phyloP scores from a whole-genome alignment of 2,329 filamentous ascomycete species.

The Xylaria digitata region DNA sequence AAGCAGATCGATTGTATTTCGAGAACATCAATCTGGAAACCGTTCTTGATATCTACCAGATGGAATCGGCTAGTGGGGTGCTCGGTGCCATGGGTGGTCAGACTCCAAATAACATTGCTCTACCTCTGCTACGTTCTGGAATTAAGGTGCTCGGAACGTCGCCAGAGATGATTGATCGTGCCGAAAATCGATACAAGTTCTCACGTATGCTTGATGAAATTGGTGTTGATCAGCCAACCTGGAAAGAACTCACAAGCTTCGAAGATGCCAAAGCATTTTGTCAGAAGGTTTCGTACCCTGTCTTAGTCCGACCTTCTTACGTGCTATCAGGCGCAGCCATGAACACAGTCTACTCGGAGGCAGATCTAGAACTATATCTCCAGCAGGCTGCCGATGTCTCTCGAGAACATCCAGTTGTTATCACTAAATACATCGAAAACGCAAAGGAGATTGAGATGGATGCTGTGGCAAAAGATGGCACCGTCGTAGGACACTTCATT shows the following conservation, averaged over 20 bases:
- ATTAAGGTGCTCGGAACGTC: slow-evolving; percentile 95
- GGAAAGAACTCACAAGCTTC: slow-evolving; percentile 97
- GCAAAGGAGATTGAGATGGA: slow-evolving; percentile 99
- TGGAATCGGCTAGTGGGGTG: slow-evolving; percentile 85
- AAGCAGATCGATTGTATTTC: slow-evolving; percentile 94
- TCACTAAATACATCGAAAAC: slow-evolving; percentile 99
- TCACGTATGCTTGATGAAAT: slow-evolving; percentile 97
- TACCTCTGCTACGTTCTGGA: slow-evolving; percentile 87
- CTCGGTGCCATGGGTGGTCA: slow-evolving; percentile 97
- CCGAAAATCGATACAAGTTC: slow-evolving; percentile 98
- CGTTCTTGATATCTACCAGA: slow-evolving; percentile 90
- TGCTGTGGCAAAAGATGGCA: slow-evolving; percentile 89
- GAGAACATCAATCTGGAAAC: slow-evolving; percentile 94
- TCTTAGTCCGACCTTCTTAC: slow-evolving; percentile 94
- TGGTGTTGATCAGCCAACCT: slow-evolving; percentile 93
- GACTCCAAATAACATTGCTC: slow-evolving; percentile 96
- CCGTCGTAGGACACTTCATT: slow-evolving; percentile 93
- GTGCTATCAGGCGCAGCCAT: slow-evolving; percentile 97
- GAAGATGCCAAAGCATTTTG: slow-evolving; percentile 91
- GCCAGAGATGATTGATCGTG: slow-evolving; percentile 98
- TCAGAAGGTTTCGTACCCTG: slow-evolving; percentile 88
- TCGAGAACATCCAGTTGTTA: slow-evolving; percentile 94
- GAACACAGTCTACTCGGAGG: slow-evolving; percentile 98
- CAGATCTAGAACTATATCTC: slow-evolving; percentile 88
- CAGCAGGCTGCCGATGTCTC: slow-evolving; percentile 94